These are phyloP conservation scores for Sporothrix phasma DNA, from an alignment of 2,329 filamentous ascomycete species.

Conservation along the genomic window DNA sequence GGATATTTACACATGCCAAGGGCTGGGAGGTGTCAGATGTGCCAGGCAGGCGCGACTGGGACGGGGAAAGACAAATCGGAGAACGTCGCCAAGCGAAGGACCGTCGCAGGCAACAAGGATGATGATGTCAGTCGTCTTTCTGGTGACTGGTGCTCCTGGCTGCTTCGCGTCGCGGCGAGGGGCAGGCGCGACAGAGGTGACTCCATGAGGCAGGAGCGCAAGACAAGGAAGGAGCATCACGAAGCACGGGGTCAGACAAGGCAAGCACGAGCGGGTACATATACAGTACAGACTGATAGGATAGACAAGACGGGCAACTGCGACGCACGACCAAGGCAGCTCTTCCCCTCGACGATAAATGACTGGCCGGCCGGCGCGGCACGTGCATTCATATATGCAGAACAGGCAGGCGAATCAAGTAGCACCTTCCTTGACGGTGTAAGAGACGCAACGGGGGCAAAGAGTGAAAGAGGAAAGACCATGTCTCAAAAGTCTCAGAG, in stretches of 20 bases:
- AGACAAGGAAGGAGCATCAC: neutral
- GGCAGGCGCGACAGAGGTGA: neutral
- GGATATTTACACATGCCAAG: neutral
- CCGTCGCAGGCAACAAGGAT: neutral
- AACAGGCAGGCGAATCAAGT: neutral
- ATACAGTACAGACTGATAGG: neutral
- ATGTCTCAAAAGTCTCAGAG: neutral
- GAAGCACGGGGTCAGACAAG: neutral
- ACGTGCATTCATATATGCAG: neutral
- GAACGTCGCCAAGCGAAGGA: neutral
- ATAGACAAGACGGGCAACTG: neutral
- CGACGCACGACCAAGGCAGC: neutral
- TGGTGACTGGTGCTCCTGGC: neutral
- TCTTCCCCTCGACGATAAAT: neutral
- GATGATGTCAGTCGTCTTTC: conserved; percentile 1
- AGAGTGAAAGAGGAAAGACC: neutral
- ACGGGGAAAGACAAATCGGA: neutral
- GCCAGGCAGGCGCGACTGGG: neutral
- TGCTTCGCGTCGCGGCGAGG: neutral
- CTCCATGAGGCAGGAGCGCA: neutral
- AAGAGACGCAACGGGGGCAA: neutral
- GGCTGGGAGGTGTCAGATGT: too few relatives aligned
- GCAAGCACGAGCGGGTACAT: neutral
- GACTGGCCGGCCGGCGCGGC: neutral
- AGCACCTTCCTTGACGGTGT: neutral